phyloP scores from a whole-genome alignment of 148 eudicot genomes.

The Heliamphora exappendiculata region DNA sequence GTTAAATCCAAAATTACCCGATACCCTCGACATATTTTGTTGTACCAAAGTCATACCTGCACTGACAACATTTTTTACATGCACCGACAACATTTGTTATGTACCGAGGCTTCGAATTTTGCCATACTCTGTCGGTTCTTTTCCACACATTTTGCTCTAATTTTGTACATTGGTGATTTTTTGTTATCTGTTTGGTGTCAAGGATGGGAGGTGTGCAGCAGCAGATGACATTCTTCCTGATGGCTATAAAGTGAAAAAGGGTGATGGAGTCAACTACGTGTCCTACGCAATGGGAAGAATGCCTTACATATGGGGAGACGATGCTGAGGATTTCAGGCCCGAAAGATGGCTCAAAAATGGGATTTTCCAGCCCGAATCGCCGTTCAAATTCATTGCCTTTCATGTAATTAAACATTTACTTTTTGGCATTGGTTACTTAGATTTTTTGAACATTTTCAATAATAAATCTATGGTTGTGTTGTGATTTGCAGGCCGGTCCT shows the following conservation, averaged over 20 bases:
- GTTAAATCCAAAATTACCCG: too few relatives aligned
- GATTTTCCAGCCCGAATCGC: conserved; percentile 64
- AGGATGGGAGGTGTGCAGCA: conserved; percentile 65
- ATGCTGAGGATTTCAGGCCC: conserved; percentile 71
- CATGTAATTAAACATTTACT: conserved; percentile 32
- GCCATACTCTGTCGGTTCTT: too few relatives aligned
- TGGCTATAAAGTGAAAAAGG: conserved; percentile 52
- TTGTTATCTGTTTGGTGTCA: neutral
- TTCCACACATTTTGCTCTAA: too few relatives aligned
- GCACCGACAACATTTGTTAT: too few relatives aligned
- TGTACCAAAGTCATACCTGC: too few relatives aligned
- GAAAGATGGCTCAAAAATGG: conserved; percentile 79
- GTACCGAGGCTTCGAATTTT: too few relatives aligned
- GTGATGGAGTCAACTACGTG: conserved; percentile 51
- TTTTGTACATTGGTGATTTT: neutral
- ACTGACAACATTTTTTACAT: too few relatives aligned
- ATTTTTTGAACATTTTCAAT: neutral
- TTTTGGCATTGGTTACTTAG: neutral
- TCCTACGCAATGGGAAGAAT: conserved; percentile 77
- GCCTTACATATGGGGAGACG: conserved; percentile 67
- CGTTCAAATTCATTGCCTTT: conserved; percentile 72
- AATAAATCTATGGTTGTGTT: neutral
- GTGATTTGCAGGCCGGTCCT: conserved; percentile 57
- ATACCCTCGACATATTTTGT: too few relatives aligned
- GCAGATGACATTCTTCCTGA: conserved; percentile 65